Conservation (phyloP, 306 rosid species). For the Heteromeles arbutifolia region DNA sequence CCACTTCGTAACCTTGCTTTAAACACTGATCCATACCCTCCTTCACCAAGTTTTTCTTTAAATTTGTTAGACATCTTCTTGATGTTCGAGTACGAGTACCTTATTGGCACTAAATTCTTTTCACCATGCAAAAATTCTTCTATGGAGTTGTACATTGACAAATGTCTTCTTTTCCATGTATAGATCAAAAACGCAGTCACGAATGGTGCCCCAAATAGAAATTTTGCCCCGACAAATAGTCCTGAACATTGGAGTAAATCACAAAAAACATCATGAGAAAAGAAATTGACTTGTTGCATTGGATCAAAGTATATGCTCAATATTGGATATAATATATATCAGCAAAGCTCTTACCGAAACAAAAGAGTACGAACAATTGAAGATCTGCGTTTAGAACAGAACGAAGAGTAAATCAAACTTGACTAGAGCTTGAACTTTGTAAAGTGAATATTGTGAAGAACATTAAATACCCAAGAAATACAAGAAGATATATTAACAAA, state of each 20-base stretch:
- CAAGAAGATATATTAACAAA: no score
- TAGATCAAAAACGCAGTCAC: not conserved
- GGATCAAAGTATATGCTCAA: no score
- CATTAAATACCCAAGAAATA: not conserved
- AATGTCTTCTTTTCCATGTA: not conserved
- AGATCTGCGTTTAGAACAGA: no score
- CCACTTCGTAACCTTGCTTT: not conserved
- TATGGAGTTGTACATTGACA: not conserved
- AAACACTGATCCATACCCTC: not conserved
- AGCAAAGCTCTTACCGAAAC: no score
- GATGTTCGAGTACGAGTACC: not conserved
- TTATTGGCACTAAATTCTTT: not conserved
- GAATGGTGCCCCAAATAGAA: not conserved
- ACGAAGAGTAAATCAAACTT: no score
- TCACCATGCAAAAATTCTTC: not conserved
- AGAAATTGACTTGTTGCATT: not conserved
- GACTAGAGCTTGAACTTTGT: no score
- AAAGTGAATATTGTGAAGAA: no score
- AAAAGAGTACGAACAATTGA: rapidly evolving
- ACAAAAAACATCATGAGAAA: not conserved
- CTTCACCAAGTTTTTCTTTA: not conserved
- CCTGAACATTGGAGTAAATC: not conserved
- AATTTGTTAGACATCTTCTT: not conserved
- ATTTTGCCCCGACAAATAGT: not conserved
- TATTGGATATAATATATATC: no score